Evolutionary conservation across 805 yeast species (phyloP), one percentile per base, ranked within the genome.

Genomic region (Kregervanrija delftensis): DNA sequence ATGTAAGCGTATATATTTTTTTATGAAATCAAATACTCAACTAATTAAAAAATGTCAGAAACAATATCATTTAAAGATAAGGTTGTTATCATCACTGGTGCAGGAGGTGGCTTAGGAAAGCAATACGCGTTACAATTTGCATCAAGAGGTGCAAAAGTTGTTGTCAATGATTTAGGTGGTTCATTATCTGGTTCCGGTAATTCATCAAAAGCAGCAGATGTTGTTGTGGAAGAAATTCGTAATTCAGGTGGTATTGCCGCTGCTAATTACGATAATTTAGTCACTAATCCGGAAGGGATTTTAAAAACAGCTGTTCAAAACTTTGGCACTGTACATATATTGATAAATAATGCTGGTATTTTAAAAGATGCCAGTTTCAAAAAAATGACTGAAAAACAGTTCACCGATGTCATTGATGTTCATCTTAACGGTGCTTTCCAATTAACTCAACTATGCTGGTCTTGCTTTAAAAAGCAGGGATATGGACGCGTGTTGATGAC

Each of bases 31-130:
- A 22, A 22, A 22, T 4, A 22, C 6, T 6, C 28, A 22, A 22
- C 6, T 22, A 11, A 10, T 1, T 22, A 30, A 51, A 50, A 11
- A 9, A 52, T 47, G 52, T 36, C 49, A 6, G 48, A 49, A 22
- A 37, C 60, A 39, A 60, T 82, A 22, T 59, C 71, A 33, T 87
- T 83, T 59, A 83, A 86, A 57, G 88, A 81, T 56, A 83, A 85
- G 63, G 97, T 91, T 37, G 97, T 91, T 32, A 80, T 91, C 46
- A 81, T 91, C 61, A 91, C 97, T 41, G 99, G 99, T 32, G 93
- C 97, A 40, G 99, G 99, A 52, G 98, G 97, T 54, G 99, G 98
- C 14, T 75, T 91, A 38, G 99, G 99, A 17, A 85, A 76, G 57
- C 80, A 80, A 40, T 91, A 91, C 65, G 95, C 96, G 5, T 68